phyloP scores from a whole-genome alignment of 2,329 filamentous ascomycete species.

The Epichloe amarillans region DNA sequence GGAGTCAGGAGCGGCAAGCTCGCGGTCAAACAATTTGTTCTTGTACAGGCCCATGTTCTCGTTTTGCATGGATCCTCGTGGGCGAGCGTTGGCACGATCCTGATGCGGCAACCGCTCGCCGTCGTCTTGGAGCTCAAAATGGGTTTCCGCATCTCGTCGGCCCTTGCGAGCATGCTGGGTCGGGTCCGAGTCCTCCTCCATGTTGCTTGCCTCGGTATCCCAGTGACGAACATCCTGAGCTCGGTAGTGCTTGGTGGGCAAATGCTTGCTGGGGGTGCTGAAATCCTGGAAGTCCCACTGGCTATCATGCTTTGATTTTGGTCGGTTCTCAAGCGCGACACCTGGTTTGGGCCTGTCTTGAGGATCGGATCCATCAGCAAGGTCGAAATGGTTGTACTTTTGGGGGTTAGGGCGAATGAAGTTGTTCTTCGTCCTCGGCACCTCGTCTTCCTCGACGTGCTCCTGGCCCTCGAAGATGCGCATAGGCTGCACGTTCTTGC shows the following conservation, averaged over 20 bases:
- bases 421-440: slow-evolving; percentile 28
- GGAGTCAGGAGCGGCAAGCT: slow-evolving; percentile 28
- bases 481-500: slow-evolving; percentile 49
- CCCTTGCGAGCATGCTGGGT: slow-evolving; percentile 48
- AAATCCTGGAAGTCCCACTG: slow-evolving; percentile 90
- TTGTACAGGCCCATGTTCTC: slow-evolving; percentile 59
- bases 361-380: slow-evolving; percentile 51
- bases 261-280: slow-evolving; percentile 61
- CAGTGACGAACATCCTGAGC: slow-evolving; percentile 66
- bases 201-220: slow-evolving; percentile 48
- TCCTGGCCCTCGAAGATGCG: slow-evolving; percentile 49
- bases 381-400: slow-evolving; percentile 79
- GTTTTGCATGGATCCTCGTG: slow-evolving; percentile 47
- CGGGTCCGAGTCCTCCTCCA: slow-evolving; percentile 37
- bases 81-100: slow-evolving; percentile 28
- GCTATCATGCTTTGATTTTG: slow-evolving; percentile 51
- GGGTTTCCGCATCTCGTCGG: slow-evolving; percentile 65
- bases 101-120: slow-evolving; percentile 42
- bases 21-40: slow-evolving; percentile 57
- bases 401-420: slow-evolving; percentile 55
- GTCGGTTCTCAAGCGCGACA: slow-evolving; percentile 25
- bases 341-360: slow-evolving; percentile 32
- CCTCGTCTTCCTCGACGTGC: slow-evolving; percentile 24
- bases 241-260: slow-evolving; percentile 44
- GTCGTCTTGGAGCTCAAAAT: slow-evolving; percentile 77